phyloP scores from a whole-genome alignment of 352 stramenopile species.

The Pythium monospermum region DNA sequence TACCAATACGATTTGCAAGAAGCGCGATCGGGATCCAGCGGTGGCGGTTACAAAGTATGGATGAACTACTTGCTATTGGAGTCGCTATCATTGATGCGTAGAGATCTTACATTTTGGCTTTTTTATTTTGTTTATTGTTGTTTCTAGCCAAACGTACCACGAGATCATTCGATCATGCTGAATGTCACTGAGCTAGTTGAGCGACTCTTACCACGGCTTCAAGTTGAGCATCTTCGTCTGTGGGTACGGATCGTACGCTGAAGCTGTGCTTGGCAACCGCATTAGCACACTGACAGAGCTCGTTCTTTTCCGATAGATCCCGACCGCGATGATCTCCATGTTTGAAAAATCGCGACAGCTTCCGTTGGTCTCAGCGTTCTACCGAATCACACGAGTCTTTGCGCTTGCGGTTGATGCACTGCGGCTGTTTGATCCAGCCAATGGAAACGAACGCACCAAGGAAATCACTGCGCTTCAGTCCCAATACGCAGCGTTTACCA shows the following conservation, averaged over 20 bases:
- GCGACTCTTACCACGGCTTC: conserved; percentile 35
- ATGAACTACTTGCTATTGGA: too few relatives aligned
- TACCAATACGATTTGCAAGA: conserved; percentile 61
- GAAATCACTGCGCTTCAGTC: conserved; percentile 6
- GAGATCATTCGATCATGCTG: conserved; percentile 78
- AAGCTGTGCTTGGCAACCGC: background rate
- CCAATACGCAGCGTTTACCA: conserved; percentile 46
- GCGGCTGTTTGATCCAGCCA: conserved; percentile 3
- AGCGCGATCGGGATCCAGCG: conserved; percentile 24
- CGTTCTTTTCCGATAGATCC: conserved; percentile 4
- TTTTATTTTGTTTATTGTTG: background rate
- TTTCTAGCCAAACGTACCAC: conserved; percentile 46
- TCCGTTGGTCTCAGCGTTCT: conserved; percentile 29
- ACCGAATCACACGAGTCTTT: conserved; percentile 21
- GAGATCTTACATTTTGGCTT: too few relatives aligned
- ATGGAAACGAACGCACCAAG: background rate
- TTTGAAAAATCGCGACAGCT: conserved; percentile 18
- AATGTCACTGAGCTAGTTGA: conserved; percentile 77
- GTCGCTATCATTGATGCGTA: too few relatives aligned
- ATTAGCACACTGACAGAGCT: background rate
- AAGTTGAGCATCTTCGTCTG: conserved; percentile 19
- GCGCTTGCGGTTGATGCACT: background rate
- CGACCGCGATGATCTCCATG: conserved; percentile 16
- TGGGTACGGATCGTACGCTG: conserved; percentile 35
- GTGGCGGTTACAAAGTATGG: conserved; percentile 58